phyloP scores from a whole-genome alignment of 495 filamentous ascomycete species.

The Pseudevernia furfuracea region DNA sequence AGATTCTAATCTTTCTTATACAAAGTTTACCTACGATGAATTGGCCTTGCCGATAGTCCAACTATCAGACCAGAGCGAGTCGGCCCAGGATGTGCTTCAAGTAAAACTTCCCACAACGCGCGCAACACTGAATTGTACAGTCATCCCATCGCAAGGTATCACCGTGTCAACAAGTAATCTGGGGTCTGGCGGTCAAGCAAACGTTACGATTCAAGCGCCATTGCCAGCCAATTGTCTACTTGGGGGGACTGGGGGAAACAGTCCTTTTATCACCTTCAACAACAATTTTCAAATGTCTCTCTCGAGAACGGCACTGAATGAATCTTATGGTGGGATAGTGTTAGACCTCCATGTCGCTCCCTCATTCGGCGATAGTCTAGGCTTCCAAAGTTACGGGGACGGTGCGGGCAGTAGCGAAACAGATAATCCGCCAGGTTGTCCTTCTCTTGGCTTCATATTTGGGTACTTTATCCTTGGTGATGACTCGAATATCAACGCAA shows the following conservation, averaged over 20 bases:
- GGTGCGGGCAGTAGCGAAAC: not conserved
- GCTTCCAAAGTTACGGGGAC: not conserved
- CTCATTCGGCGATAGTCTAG: not conserved
- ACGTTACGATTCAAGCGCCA: not conserved
- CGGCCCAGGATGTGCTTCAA: not conserved
- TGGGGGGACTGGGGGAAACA: not conserved
- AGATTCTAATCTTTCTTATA: not conserved
- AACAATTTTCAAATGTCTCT: not conserved
- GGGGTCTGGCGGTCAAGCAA: not conserved
- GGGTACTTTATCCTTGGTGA: not conserved
- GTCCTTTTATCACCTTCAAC: not conserved
- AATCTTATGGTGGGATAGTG: not conserved
- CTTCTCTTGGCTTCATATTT: not conserved
- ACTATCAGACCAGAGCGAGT: not conserved
- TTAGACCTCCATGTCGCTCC: slow-evolving; percentile 1
- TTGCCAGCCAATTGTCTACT: not conserved
- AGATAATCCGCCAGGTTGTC: slow-evolving; percentile 4
- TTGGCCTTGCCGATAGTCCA: not conserved
- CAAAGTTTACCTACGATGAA: not conserved
- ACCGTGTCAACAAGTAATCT: not conserved
- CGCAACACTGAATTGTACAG: not conserved
- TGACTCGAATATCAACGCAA: not conserved
- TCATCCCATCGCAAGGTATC: not conserved
- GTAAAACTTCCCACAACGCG: not conserved
- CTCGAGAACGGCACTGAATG: not conserved